phyloP scores from a whole-genome alignment of 2,329 filamentous ascomycete species.

The Trichoderma harzianum region DNA sequence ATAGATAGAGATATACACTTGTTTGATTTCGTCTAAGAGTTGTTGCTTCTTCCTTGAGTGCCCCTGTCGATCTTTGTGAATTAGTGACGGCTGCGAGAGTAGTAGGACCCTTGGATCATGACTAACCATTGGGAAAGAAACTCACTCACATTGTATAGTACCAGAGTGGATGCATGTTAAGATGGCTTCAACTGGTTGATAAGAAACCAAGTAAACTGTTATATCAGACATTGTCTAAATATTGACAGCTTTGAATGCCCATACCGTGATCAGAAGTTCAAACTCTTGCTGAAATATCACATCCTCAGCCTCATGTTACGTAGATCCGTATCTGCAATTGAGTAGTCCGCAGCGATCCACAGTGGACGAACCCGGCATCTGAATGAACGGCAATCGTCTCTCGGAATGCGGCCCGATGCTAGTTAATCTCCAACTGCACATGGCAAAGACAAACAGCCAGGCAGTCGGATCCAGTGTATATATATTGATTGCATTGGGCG shows the following conservation, averaged over 20 bases:
- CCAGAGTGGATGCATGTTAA: not conserved
- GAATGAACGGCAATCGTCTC: not conserved
- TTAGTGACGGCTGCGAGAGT: not conserved
- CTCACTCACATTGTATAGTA: not conserved
- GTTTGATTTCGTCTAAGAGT: not conserved
- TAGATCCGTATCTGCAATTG: not conserved
- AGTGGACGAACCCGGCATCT: not conserved
- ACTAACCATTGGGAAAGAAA: not conserved
- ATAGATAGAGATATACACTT: slow-evolving; percentile 5
- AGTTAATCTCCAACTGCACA: not conserved
- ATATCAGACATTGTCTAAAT: not conserved
- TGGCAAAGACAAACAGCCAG: not conserved
- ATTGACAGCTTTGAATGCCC: not conserved
- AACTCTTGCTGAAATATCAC: not conserved
- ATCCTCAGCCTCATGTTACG: not conserved
- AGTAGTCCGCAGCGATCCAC: not conserved
- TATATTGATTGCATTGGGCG: not conserved
- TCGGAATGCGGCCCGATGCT: not conserved
- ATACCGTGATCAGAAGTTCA: not conserved
- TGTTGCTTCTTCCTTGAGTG: not conserved
- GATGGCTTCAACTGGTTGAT: not conserved
- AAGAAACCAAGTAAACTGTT: not conserved
- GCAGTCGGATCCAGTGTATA: not conserved
- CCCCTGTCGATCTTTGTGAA: not conserved
- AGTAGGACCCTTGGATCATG: not conserved